Percentiles rank a stretch among this genome's conserved stretches.
These are phyloP conservation scores for Naumovozyma baii DNA, from an alignment of 805 yeast species.

Conservation along the genomic window DNA sequence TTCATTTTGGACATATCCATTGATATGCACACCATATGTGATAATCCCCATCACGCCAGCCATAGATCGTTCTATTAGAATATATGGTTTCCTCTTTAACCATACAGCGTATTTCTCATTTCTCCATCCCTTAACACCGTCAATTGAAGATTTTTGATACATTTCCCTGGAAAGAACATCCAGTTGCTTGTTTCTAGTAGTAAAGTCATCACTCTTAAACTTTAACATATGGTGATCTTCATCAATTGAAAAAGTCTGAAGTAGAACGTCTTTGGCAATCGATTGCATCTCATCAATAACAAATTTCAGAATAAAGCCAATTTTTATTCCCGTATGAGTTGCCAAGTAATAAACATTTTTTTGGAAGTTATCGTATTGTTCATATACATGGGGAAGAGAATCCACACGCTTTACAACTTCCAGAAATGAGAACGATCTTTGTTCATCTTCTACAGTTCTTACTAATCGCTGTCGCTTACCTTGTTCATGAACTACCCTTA, in stretches of 20 bases:
- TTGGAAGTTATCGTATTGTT: conserved; percentile 10
- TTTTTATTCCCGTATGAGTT: conserved; percentile 30
- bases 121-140: conserved; percentile 66
- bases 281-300: conserved; percentile 29
- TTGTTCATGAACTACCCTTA: conserved; percentile 9
- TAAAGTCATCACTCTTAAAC: conserved; percentile 26
- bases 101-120: conserved; percentile 71
- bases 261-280: conserved; percentile 6
- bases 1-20: conserved; percentile 58
- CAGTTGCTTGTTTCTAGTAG: conserved; percentile 33
- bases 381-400: conserved; percentile 18
- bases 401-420: conserved; percentile 24
- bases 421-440: conserved; percentile 17
- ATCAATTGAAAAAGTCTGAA: conserved; percentile 23
- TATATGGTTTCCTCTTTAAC: conserved; percentile 44
- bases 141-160: conserved; percentile 26
- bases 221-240: conserved; percentile 24
- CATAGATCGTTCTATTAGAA: conserved; percentile 70
- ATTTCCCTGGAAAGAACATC: conserved; percentile 36
- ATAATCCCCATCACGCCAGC: conserved; percentile 76
- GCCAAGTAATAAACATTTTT: conserved; percentile 26
- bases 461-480: conserved; percentile 14
- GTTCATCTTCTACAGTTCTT: conserved; percentile 19
- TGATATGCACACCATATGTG: conserved; percentile 83
- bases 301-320: conserved; percentile 34